Evolutionary conservation across 2,329 filamentous ascomycete genomes (phyloP), one percentile per base, ranked within the genome.

Genomic region (Diplodia intermedia): DNA sequence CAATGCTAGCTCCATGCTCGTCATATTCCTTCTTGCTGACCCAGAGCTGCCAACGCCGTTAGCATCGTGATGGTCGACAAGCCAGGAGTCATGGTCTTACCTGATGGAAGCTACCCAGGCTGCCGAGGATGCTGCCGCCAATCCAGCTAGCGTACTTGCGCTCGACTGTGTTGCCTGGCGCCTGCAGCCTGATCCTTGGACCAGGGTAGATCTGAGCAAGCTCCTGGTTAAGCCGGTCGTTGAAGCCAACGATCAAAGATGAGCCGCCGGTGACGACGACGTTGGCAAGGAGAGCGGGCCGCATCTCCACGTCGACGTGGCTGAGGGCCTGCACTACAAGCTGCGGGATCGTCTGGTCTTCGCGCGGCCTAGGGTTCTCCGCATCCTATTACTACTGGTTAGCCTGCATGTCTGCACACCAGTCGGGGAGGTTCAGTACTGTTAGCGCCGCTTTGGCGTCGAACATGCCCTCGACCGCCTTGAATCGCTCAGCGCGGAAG

Each of bases 11-110:
- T 1, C 95, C 95, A 79, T 97, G 94, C 84, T 99, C 96, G 71
- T 97, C 93, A 75, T 97, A 98, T 83, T 99, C 95, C 84, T 97
- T 97, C 80, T 89, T 92, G 29, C 91, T 94, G 74, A 99, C 96
- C 95, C 95, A 99, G 91, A 99, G 94, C 84, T 77, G 43, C 6
- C 4, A 40, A 12, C 23, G 18, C 23, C 14, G 31, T 66, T 50
- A 70, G 53, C 15, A 36, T 11, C 47, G 4, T 38, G 47, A 23
- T 23, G 31, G 12, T 26, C 4, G 36, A 5, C 4, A 31, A 18
- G 12, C 61, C 43, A 29, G 9, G 11, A 15, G 43, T 11, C 31
- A 60, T 15, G 31, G 54, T 36, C 72, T 68, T 69, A 74, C 73
- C 73, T 99, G 95, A 82, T 99, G 95, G 82, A 99, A 99, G 15